Percentiles rank a stretch among this genome's conserved stretches.
phyloP scores from a whole-genome alignment of 164 flowering plant species.

The Annona cherimola region DNA sequence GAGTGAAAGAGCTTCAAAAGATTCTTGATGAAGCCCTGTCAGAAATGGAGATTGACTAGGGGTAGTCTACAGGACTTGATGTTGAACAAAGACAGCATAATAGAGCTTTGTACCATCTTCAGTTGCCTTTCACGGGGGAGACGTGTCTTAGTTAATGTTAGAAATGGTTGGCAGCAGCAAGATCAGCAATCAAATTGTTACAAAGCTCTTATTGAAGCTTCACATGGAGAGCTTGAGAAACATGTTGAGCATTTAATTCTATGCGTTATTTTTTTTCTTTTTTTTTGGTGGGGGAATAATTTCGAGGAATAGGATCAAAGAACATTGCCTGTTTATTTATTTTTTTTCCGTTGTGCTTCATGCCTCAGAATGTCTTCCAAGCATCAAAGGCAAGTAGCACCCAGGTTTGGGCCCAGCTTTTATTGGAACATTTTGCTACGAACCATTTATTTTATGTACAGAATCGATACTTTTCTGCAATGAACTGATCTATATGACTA shows the following conservation, averaged over 20 bases:
- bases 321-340: not conserved
- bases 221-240: not conserved
- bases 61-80: not conserved
- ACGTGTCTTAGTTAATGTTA: not conserved
- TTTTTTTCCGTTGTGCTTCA: not conserved
- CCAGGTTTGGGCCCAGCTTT: not conserved
- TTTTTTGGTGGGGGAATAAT: too few relatives aligned
- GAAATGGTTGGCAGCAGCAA: not conserved
- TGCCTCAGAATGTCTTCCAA: not conserved
- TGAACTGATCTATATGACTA: not conserved
- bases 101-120: not conserved
- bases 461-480: not conserved
- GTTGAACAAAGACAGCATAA: not conserved
- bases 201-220: not conserved
- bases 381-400: not conserved
- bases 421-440: not conserved
- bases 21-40: slow-evolving; percentile 56
- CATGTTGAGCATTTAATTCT: not conserved
- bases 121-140: not conserved
- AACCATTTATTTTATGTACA: not conserved
- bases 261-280: too few relatives aligned
- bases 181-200: not conserved
- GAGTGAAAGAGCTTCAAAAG: slow-evolving; percentile 59
- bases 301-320: not conserved
- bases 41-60: slow-evolving; percentile 69